Conservation (phyloP, 352 stramenopile species). For the Pilasporangium apinafurcum region DNA sequence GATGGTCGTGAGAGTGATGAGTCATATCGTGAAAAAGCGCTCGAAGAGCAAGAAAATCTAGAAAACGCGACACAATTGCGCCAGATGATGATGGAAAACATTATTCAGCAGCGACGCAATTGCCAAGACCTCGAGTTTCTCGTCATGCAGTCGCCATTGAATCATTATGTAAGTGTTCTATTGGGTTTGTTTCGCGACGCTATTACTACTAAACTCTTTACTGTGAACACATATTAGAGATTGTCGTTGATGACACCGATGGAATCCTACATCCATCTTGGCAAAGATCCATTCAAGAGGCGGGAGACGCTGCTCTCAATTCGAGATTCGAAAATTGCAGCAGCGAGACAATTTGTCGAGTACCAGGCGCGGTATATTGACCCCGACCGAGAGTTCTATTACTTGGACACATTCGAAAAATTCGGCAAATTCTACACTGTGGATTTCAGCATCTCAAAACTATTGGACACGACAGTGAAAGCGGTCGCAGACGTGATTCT, state of each 20-base stretch:
- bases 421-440: slow-evolving; percentile 70
- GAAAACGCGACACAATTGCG: slow-evolving; percentile 17
- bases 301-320: slow-evolving; percentile 34
- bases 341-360: slow-evolving; percentile 30
- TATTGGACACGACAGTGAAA: slow-evolving; percentile 28
- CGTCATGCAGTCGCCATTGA: slow-evolving; percentile 35
- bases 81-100: slow-evolving; percentile 20
- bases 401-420: slow-evolving; percentile 56
- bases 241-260: slow-evolving; percentile 64
- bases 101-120: slow-evolving; percentile 35
- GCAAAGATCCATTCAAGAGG: slow-evolving; percentile 24
- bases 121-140: slow-evolving; percentile 27
- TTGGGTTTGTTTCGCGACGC: not conserved
- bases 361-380: slow-evolving; percentile 44
- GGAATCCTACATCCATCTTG: slow-evolving; percentile 54
- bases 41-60: slow-evolving; percentile 19
- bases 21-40: slow-evolving; percentile 3
- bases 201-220: not conserved
- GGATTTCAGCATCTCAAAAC: slow-evolving; percentile 54
- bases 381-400: slow-evolving; percentile 48
- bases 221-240: slow-evolving; percentile 16
- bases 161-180: slow-evolving; percentile 41
- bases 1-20: slow-evolving; percentile 2
- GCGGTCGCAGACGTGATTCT: slow-evolving; percentile 46
- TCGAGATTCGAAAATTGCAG: slow-evolving; percentile 42